Evolutionary conservation across 805 yeast genomes (phyloP).

Genomic region (Candida oleophila): DNA sequence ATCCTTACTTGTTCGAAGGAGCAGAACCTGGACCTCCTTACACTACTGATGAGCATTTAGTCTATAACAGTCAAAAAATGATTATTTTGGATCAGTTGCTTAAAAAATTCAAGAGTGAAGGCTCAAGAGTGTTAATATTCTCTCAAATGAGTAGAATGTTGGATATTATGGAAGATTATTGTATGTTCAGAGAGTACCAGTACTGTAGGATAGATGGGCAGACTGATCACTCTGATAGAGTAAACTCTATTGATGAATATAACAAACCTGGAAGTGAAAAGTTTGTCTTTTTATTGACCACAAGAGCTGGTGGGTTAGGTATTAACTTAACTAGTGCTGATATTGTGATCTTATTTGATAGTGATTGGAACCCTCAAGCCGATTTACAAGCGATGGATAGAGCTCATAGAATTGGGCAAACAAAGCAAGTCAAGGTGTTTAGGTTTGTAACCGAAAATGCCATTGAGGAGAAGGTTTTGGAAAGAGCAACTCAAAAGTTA

Average conservation of each 20-base stretch:
- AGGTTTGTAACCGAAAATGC: conserved; percentile 79
- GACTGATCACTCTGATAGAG: conserved; percentile 76
- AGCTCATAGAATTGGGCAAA: conserved; percentile 87
- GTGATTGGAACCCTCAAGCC: conserved; percentile 90
- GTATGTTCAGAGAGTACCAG: conserved; percentile 63
- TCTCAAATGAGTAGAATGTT: conserved; percentile 83
- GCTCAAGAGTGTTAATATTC: conserved; percentile 75
- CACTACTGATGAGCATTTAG: conserved; percentile 81
- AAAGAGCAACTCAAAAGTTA: conserved; percentile 77
- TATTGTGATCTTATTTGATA: conserved; percentile 70
- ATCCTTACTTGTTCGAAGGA: conserved; percentile 82
- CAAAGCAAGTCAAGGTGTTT: conserved; percentile 77
- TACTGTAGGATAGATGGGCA: conserved; percentile 84
- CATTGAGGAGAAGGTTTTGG: conserved; percentile 78
- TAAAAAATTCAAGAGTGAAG: conserved; percentile 61
- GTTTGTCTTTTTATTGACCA: conserved; percentile 72
- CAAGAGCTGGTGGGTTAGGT: conserved; percentile 91
- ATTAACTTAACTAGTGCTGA: conserved; percentile 81
- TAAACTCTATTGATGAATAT: conserved; percentile 73
- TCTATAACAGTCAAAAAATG: conserved; percentile 70
- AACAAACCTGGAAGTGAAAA: conserved; percentile 72
- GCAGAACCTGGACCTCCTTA: conserved; percentile 90
- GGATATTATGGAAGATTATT: conserved; percentile 79
- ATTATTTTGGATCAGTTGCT: conserved; percentile 67
- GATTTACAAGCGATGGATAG: conserved; percentile 89